phyloP scores from a whole-genome alignment of 2,329 filamentous ascomycete species.

The Colletotrichum sp. region DNA sequence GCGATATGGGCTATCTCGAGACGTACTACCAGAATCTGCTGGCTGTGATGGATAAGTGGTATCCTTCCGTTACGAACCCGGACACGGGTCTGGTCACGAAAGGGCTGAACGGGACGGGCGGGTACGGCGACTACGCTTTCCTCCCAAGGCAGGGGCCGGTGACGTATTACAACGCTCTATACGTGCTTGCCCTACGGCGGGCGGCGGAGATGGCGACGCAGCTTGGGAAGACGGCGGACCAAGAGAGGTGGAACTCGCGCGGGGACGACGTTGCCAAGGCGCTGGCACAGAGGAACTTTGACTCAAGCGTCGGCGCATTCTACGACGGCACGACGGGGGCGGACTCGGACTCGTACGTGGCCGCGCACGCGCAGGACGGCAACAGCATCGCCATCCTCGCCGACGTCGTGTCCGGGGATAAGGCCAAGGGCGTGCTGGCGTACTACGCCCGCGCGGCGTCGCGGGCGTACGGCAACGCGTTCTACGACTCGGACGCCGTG shows the following conservation, averaged over 20 bases:
- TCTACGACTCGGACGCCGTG: conserved; percentile 52
- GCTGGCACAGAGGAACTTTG: conserved; percentile 45
- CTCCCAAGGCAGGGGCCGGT: conserved; percentile 50
- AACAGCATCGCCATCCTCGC: conserved; percentile 52
- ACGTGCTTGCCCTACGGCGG: conserved; percentile 49
- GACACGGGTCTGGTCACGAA: conserved; percentile 47
- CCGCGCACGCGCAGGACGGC: conserved; percentile 55
- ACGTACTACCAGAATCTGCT: conserved; percentile 46
- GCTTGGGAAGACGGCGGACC: conserved; percentile 35
- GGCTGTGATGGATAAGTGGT: conserved; percentile 50
- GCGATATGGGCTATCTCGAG: conserved; percentile 44
- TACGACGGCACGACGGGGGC: conserved; percentile 41
- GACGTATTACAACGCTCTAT: conserved; percentile 59
- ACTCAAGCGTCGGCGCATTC: conserved; percentile 46
- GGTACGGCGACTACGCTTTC: conserved; percentile 59
- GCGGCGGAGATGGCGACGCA: conserved; percentile 46
- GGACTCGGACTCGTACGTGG: conserved; percentile 28
- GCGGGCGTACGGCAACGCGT: conserved; percentile 53
- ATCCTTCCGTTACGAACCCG: conserved; percentile 44
- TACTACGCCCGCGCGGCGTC: conserved; percentile 43
- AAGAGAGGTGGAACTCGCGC: conserved; percentile 42
- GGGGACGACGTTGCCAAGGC: conserved; percentile 38
- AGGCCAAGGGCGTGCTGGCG: conserved; percentile 38
- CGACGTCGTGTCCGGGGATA: conserved; percentile 33
- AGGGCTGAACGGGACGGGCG: conserved; percentile 30